A percentile compares a stretch with the other conserved stretches of the same genome.
These are phyloP conservation scores for Xylaria sp. DNA, from an alignment of 2,329 filamentous ascomycete species.

Conservation along the genomic window DNA sequence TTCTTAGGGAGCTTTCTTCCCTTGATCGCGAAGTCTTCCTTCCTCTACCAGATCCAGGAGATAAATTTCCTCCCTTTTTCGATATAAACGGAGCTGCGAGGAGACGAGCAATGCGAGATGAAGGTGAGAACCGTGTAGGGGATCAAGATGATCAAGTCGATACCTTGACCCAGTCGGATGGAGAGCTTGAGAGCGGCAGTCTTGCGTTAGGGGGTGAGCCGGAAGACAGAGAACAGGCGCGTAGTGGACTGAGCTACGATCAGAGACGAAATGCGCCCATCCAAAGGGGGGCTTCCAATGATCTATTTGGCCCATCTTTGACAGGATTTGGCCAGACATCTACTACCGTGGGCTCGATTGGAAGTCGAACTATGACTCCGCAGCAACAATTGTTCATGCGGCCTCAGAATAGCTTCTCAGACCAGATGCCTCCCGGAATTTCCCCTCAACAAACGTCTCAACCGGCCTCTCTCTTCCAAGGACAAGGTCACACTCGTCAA, in stretches of 20 bases:
- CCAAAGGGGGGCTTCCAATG: conserved; percentile 64
- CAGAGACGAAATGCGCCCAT: conserved; percentile 72
- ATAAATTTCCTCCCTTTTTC: conserved; percentile 74
- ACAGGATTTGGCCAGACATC: conserved; percentile 55
- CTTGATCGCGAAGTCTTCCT: conserved; percentile 48
- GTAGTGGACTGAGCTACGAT: conserved; percentile 57
- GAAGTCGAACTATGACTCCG: conserved; percentile 76
- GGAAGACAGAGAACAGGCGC: conserved; percentile 71
- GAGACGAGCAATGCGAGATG: conserved; percentile 76
- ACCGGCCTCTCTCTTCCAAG: conserved; percentile 58
- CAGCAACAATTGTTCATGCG: conserved; percentile 75
- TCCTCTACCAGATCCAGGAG: conserved; percentile 29
- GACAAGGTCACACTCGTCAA: conserved; percentile 76
- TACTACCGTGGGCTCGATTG: conserved; percentile 63
- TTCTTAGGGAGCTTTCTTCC: conserved; percentile 35
- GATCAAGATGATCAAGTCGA: conserved; percentile 57
- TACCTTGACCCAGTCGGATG: conserved; percentile 62
- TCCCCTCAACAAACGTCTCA: conserved; percentile 57
- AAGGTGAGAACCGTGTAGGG: conserved; percentile 61
- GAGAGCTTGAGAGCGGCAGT: conserved; percentile 80
- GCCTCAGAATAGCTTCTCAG: conserved; percentile 63
- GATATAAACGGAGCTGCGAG: conserved; percentile 83
- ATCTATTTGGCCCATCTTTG: conserved; percentile 60
- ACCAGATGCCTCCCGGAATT: conserved; percentile 65
- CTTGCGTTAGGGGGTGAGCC: conserved; percentile 91